Base-by-base conservation (phyloP, 202 grass and related monocot species). In the Carex sylvatica region DNA sequence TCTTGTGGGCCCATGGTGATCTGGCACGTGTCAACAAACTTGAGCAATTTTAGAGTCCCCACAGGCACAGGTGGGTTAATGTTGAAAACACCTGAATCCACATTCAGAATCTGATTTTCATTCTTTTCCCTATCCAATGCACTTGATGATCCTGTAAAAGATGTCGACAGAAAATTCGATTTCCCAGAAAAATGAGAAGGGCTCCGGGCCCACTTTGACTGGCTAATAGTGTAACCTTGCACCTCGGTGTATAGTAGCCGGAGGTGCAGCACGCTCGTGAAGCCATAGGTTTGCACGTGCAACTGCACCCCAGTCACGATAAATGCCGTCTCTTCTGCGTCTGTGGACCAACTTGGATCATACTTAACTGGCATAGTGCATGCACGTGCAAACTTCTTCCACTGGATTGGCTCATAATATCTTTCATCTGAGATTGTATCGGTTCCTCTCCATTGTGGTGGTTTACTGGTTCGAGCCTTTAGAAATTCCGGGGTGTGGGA, bases 1-100 rank as follows among this genome's bases (percentile, higher is more conserved):
- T 99, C 88, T 84, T 99, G 91, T 0, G 92, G 92, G 0, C 96
- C 96, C 91, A 86, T 93, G 72, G 91, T 88, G 63, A 98, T 84
- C 42, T 98, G 91, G 64, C 87, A 86, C 2, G 92, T 99, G 86
- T 96, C 89, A 62, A 99, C 93, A 75, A 93, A 90, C 80, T 83
- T 89, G 18, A 95, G 82, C 88, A 95, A 31, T 86, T 89, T 95
- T 83, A 87, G 83, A 9, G 88, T 65, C 19, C 66, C 96, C 28
- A 91, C 85, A 18, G 93, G 96, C 73, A 88, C 81, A 6, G 96
- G 96, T 15, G 96, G 96, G 4, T 78, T 88, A 5, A 83, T 83
- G 22, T 84, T 42, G 30, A 91, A 87, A 42, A 99, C 63, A 42
- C 89, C 96, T 19, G 96, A 99, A 87, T 99, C 85, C 46, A 99